Percentiles rank a stretch among this genome's conserved stretches.
phyloP scores from a whole-genome alignment of 2,329 filamentous ascomycete species.

The Dendrostoma leiphaemia region DNA sequence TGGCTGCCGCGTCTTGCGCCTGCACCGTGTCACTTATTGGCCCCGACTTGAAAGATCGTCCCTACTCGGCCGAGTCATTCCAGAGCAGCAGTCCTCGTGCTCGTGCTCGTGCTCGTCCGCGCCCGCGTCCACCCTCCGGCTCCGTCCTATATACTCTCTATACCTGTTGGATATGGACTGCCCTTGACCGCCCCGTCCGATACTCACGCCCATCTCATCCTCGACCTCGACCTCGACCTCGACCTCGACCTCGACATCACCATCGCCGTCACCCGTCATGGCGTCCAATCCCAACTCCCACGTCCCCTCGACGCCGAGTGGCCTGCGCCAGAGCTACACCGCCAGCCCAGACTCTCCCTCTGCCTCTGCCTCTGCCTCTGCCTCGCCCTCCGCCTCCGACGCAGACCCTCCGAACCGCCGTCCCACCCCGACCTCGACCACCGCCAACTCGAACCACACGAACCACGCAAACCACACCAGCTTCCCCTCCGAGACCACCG shows the following conservation, averaged over 20 bases:
- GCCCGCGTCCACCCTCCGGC: not conserved
- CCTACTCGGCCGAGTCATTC: too few relatives aligned
- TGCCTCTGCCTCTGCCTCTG: slow-evolving; percentile 6
- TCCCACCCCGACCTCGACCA: not conserved
- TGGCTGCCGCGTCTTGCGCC: too few relatives aligned
- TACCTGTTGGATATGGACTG: not conserved
- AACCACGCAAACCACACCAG: not conserved
- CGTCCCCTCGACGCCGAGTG: slow-evolving; percentile 42
- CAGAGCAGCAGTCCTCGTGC: too few relatives aligned
- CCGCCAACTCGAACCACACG: not conserved
- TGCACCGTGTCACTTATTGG: too few relatives aligned
- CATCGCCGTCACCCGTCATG: not conserved
- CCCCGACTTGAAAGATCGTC: too few relatives aligned
- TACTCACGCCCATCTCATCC: not conserved
- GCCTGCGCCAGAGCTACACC: slow-evolving; percentile 44
- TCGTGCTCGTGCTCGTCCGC: not conserved
- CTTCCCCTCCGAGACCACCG: slow-evolving; percentile 46
- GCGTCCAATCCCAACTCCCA: slow-evolving; percentile 25
- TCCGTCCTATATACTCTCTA: too few relatives aligned
- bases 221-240: not conserved
- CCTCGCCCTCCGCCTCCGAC: slow-evolving; percentile 13
- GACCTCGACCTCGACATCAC: not conserved
- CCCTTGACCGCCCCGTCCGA: too few relatives aligned
- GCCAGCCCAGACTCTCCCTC: slow-evolving; percentile 12
- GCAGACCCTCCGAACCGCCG: slow-evolving; percentile 15